These are phyloP conservation scores for Penicillium psychrosexuale DNA, from an alignment of 2,329 filamentous ascomycete genomes.

Conservation along the genomic window DNA sequence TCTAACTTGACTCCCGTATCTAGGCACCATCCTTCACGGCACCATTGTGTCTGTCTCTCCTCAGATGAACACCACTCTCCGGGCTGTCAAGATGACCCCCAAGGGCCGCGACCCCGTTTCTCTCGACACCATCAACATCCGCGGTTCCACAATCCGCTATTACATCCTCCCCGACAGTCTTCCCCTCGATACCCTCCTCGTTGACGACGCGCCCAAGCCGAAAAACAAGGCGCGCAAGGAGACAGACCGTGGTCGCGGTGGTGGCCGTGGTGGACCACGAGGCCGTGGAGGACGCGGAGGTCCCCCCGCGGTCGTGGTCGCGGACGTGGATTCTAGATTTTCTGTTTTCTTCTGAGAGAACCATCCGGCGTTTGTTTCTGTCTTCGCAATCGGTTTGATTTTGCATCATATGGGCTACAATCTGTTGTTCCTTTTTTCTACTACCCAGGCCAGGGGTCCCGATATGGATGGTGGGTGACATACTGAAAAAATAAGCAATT, in stretches of 20 bases:
- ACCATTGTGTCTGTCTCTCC: slow-evolving; percentile 96
- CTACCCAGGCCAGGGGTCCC: slow-evolving; percentile 28
- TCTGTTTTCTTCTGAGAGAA: slow-evolving; percentile 19
- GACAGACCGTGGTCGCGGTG: slow-evolving; percentile 50
- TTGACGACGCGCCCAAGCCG: slow-evolving; percentile 95
- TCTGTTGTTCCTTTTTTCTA: slow-evolving; percentile 26
- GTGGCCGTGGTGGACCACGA: slow-evolving; percentile 47
- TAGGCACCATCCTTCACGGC: slow-evolving; percentile 92
- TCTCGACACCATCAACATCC: slow-evolving; percentile 94
- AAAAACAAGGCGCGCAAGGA: slow-evolving; percentile 99
- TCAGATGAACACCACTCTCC: slow-evolving; percentile 96
- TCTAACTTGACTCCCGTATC: slow-evolving; percentile 7
- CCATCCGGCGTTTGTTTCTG: slow-evolving; percentile 22
- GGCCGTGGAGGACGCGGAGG: slow-evolving; percentile 51
- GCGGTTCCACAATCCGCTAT: slow-evolving; percentile 93
- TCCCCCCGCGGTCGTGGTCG: slow-evolving; percentile 53
- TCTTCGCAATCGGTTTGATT: slow-evolving; percentile 19
- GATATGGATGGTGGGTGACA: slow-evolving; percentile 13
- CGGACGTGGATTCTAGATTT: slow-evolving; percentile 47
- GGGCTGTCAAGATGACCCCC: slow-evolving; percentile 93
- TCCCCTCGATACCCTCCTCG: slow-evolving; percentile 88
- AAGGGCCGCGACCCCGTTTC: slow-evolving; percentile 82
- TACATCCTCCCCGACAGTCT: slow-evolving; percentile 94
- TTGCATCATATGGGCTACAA: slow-evolving; percentile 26
- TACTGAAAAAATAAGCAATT: slow-evolving; percentile 20